phyloP scores from a whole-genome alignment of 345 rosid genomes.

The Syzygium oleosum region DNA sequence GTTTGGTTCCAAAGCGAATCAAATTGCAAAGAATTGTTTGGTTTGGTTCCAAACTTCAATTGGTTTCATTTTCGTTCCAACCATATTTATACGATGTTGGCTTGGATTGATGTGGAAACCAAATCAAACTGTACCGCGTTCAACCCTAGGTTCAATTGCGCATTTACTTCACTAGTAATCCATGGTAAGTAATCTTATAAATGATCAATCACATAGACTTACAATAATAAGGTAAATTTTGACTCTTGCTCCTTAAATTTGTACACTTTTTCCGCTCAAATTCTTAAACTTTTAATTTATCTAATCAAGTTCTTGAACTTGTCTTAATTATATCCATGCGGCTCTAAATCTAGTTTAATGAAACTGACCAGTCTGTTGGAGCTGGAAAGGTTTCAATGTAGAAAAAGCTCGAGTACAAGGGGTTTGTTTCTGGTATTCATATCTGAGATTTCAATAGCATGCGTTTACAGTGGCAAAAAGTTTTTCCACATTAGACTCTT shows the following conservation, averaged over 20 bases:
- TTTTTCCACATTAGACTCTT: too few relatives aligned
- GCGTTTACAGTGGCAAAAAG: neutral
- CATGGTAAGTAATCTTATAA: neutral
- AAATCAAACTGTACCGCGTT: neutral
- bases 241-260: neutral
- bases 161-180: neutral
- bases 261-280: neutral
- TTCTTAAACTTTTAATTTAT: neutral
- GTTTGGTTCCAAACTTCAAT: too few relatives aligned
- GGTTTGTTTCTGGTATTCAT: neutral
- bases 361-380: accelerated
- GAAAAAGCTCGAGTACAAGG: neutral
- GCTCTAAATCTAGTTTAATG: neutral
- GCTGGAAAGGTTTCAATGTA: neutral
- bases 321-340: neutral
- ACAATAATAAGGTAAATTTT: neutral
- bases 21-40: too few relatives aligned
- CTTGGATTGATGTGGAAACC: neutral
- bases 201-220: neutral
- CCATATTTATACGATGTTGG: accelerated
- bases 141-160: neutral
- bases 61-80: neutral
- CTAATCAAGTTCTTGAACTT: neutral
- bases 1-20: too few relatives aligned
- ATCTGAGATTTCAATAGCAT: neutral